Evolutionary conservation across 2,329 filamentous ascomycete genomes (phyloP).

Genomic region (Fusarium nygamai): DNA sequence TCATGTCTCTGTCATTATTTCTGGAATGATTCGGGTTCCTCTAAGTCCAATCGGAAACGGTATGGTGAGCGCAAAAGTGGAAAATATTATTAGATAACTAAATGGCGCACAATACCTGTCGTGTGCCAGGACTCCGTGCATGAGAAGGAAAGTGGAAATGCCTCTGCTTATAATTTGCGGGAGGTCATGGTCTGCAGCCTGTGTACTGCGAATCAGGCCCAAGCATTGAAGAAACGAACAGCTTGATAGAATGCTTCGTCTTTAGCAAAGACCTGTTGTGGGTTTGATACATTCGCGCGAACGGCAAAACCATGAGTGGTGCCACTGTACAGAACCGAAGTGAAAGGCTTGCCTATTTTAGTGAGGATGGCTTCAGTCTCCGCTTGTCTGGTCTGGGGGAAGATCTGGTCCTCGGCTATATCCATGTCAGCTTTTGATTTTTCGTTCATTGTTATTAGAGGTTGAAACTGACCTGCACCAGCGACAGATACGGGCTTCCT

Average conservation of each 20-base stretch:
- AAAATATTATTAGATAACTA: too few species aligned
- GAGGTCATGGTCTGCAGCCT: too few species aligned
- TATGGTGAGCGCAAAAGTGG: rapidly evolving
- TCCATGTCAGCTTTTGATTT: neutral
- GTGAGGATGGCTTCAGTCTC: conserved; percentile 21
- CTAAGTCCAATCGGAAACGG: rapidly evolving
- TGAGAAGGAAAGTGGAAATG: neutral
- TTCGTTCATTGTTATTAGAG: rapidly evolving
- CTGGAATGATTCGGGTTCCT: neutral
- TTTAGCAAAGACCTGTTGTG: conserved; percentile 72
- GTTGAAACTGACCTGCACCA: conserved; percentile 14
- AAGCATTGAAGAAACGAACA: conserved; percentile 74
- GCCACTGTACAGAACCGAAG: conserved; percentile 72
- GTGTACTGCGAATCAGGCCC: conserved; percentile 26
- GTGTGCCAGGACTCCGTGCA: neutral
- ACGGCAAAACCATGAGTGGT: conserved; percentile 78
- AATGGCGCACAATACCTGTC: neutral
- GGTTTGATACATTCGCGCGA: conserved; percentile 64
- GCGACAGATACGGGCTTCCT: conserved; percentile 20
- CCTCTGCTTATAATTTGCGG: neutral
- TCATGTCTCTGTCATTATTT: neutral
- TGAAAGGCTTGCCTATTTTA: conserved; percentile 58
- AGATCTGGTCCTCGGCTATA: conserved; percentile 15
- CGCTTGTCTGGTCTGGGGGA: conserved; percentile 10
- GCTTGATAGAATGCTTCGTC: conserved; percentile 80